Conservation (phyloP, 139 green algal species). For the Chlorella sp. region DNA sequence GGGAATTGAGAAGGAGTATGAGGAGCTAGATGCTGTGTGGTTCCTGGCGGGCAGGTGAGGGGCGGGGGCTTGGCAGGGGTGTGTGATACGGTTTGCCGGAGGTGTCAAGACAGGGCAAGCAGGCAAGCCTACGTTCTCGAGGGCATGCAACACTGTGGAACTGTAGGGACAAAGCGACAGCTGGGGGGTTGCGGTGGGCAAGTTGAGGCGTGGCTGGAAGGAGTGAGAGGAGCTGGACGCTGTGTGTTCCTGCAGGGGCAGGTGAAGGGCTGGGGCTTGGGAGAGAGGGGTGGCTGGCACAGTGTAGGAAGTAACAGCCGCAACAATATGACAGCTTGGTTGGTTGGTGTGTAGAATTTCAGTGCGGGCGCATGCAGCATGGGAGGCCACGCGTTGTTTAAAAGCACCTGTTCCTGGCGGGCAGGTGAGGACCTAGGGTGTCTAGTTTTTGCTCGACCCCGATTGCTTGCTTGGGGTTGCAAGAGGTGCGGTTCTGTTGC, state of each 20-base stretch:
- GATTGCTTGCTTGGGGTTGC: too few relatives aligned
- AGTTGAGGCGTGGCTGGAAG: too few relatives aligned
- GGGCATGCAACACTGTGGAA: not conserved
- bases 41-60: conserved; percentile 60
- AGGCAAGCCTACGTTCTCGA: not conserved
- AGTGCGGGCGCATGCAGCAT: too few relatives aligned
- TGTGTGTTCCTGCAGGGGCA: not conserved
- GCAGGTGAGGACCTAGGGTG: not conserved
- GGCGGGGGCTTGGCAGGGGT: not conserved
- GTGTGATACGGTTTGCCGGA: not conserved
- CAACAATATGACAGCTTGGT: too few relatives aligned
- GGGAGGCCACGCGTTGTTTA: not conserved
- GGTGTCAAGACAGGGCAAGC: not conserved
- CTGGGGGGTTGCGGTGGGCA: not conserved
- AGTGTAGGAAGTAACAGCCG: too few relatives aligned
- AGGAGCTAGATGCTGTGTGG: conserved; percentile 94
- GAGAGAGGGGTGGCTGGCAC: too few relatives aligned
- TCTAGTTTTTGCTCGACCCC: too few relatives aligned
- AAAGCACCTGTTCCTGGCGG: not conserved
- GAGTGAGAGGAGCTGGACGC: not conserved
- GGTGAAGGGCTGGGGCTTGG: too few relatives aligned
- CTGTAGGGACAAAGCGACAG: too few relatives aligned
- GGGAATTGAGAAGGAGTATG: conserved; percentile 87
- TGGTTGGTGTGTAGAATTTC: too few relatives aligned
- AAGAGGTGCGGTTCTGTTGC: too few relatives aligned